These are phyloP conservation scores for Balansia obtecta DNA, from an alignment of 2,329 filamentous ascomycete genomes.

Conservation along the genomic window DNA sequence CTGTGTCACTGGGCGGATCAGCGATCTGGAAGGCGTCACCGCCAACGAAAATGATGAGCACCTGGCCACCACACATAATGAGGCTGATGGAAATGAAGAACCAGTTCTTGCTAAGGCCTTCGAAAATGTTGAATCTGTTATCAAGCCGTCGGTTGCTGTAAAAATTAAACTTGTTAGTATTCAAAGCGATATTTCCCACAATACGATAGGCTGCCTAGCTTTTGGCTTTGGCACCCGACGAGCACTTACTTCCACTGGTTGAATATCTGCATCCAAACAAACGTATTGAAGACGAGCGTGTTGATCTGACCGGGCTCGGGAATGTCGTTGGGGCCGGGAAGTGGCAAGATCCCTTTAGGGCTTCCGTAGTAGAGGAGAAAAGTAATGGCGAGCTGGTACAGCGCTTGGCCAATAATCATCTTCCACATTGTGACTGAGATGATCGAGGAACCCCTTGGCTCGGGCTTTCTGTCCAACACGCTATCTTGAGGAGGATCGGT, in stretches of 20 bases:
- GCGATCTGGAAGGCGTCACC: conserved; percentile 68
- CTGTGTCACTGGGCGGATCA: conserved; percentile 35
- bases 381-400: conserved; percentile 74
- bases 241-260: conserved; percentile 80
- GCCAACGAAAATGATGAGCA: conserved; percentile 83
- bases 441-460: conserved; percentile 42
- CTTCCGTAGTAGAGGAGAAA: conserved; percentile 73
- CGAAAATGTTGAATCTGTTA: conserved; percentile 92
- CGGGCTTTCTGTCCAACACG: conserved; percentile 64
- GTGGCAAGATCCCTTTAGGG: conserved; percentile 23
- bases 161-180: conserved; percentile 2
- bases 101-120: conserved; percentile 71
- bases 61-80: conserved; percentile 80
- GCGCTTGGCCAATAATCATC: conserved; percentile 89
- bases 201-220: background rate
- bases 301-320: conserved; percentile 38
- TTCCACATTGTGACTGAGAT: conserved; percentile 97
- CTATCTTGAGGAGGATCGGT: conserved; percentile 80
- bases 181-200: background rate
- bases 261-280: conserved; percentile 99
- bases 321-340: conserved; percentile 37
- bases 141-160: conserved; percentile 76
- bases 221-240: background rate
- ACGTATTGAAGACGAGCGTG: conserved; percentile 92
- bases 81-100: conserved; percentile 81